Base-by-base conservation (phyloP, 1,284 basidiomycete species). In the Pyrrhoderma noxium region DNA sequence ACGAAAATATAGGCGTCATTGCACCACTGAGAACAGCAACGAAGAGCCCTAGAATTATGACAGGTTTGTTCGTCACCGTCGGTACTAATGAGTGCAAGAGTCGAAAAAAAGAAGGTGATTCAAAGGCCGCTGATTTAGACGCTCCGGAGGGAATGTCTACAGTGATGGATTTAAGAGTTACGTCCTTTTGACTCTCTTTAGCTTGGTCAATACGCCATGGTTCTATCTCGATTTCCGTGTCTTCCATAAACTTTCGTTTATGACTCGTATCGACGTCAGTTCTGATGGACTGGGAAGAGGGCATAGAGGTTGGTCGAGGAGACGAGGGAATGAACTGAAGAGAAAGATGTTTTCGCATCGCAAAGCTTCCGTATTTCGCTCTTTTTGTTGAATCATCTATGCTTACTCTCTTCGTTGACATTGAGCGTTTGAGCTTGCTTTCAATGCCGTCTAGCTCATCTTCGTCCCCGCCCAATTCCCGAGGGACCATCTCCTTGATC, bases 1-100 rank as follows among this genome's bases (percentile, higher is more conserved):
- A 92, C 0, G 94, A 94, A 73, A 98, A 99, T 41, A 95, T 60
- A 0, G 95, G 95, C 0, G 91, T 95, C 70, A 89, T 81, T 0
- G 85, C 76, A 21, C 94, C 94, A 55, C 82, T 85, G 31, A 77
- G 65, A 31, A 93, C 58, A 50, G 82, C 82, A 31, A 79, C 63
- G 52, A 81, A 1, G 14, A 94, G 67, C 3, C 92, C 93, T 44
- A 88, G 37, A 56, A 81, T 56, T 51, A 96, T 64, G 19, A 89
- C 53, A 1, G 72, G 70, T 62, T 95, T 96, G 62, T 76, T 67
- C 0, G 93, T 91, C 14, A 96, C 70, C 0, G 81, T 82, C 0
- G 85, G 85, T 64, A 82, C 86, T 57, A 87, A 75, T 3, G 71
- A 71, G 38, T 72, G 71, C 23, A 90, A 59, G 34, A 88, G 73